Base-by-base conservation (phyloP, 164 flowering plant species). In the Vitis rotundifolia region DNA sequence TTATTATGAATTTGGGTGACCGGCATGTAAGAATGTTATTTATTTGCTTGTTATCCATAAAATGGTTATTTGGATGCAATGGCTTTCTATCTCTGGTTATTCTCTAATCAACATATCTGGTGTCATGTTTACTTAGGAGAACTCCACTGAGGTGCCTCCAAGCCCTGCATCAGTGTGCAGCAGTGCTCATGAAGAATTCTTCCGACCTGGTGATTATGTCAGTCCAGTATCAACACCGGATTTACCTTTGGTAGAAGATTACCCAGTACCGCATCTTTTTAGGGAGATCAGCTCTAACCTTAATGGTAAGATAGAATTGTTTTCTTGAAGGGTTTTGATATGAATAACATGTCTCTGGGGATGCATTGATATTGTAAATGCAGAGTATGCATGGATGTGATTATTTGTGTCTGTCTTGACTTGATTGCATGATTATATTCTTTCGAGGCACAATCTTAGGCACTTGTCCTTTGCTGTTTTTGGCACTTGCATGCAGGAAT, bases 141-240 rank as follows among this genome's bases (percentile, higher is more conserved):
- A 93, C 76, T 86, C 87, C 31, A 93, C 99, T 58, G 99, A 95
- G 81, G 97, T 93, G 72, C 99, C 99, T 63, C 98, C 99, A 4
- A 95, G 97, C 77, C 99, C 99, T 74, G 98, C 94, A 77, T 95
- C 98, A 31, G 82, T 91, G 60, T 91, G 92, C 80, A 95, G 97
- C 87, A 88, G 88, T 71, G 53, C 66, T 67, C 82, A 78, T 57
- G 97, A 91, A 59, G 96, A 89, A 13, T 76, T 80, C 47, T 84
- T 85, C 86, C 83, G 71, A 63, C 69, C 74, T 60, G 68, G 75
- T 52, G 87, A 88, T 58, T 72, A 86, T 81, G 76, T 72, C 69
- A 86, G 90, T 69, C 86, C 90, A 61, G 49, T 81, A 67, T 85
- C 96, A 70, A 76, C 90, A 8, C 84, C 93, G 26, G 97, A 89